Base-by-base conservation (phyloP, 2,329 filamentous ascomycete species). In the Lasiodiplodia theobromae region DNA sequence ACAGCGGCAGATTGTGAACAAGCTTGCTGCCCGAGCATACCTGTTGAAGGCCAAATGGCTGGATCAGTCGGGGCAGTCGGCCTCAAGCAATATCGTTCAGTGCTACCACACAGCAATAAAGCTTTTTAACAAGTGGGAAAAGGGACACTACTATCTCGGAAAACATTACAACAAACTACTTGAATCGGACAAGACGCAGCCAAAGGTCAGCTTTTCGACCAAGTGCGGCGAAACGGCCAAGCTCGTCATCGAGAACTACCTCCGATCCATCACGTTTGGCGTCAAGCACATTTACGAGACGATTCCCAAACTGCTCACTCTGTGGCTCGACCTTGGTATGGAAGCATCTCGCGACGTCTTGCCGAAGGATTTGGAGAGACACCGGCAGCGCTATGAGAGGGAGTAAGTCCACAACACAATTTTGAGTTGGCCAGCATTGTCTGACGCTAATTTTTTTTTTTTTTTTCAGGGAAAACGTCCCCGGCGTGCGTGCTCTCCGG, bases 251-350 rank as follows among this genome's bases (percentile, higher is more conserved):
- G 94, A 97, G 75, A 97, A 97, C 76, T 97, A 97, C 75, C 84
- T 97, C 54, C 89, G 95, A 34, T 96, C 94, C 2, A 86, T 97
- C 54, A 89, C 90, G 34, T 95, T 91, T 72, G 96, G 96, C 38
- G 96, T 93, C 57, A 99, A 98, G 80, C 97, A 98, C 79, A 88
- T 97, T 53, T 97, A 97, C 75, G 94, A 98, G 79, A 97, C 94
- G 0, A 84, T 99, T 40, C 96, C 96, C 0, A 92, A 96, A 70
- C 86, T 97, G 56, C 82, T 99, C 51, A 99, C 96, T 0, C 84
- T 99, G 2, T 99, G 96, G 95, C 85, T 99, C 47, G 95, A 97
- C 74, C 87, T 99, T 70, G 95, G 93, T 6, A 90, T 91, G 47
- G 89, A 92, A 69, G 85, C 93, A 44, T 87, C 92, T 75, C 25